phyloP scores from a whole-genome alignment of 192 early-diverging fungal genomes.

The Chytriomyces sp. region DNA sequence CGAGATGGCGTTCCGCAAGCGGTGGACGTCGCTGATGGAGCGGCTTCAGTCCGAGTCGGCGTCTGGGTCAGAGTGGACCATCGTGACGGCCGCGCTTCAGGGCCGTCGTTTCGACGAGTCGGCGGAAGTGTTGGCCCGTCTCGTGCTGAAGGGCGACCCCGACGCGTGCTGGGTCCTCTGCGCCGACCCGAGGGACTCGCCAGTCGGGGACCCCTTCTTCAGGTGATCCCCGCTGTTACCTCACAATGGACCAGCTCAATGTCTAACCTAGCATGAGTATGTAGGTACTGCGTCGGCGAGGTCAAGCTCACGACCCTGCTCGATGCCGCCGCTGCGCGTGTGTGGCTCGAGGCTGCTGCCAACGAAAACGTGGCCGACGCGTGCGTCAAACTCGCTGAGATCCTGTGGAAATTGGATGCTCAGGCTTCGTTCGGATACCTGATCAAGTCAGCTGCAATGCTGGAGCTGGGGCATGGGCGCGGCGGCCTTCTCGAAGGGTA shows the following conservation, averaged over 20 bases:
- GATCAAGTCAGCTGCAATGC: neutral
- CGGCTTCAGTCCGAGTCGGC: too few species aligned
- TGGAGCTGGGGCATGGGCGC: neutral
- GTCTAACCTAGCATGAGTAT: neutral
- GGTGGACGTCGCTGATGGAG: too few species aligned
- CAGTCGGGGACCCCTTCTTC: constrained; percentile 2
- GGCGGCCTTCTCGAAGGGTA: neutral
- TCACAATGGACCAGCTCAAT: neutral
- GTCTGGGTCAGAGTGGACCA: neutral
- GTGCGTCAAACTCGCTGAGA: constrained; percentile 10
- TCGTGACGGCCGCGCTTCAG: neutral
- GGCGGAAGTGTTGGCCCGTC: neutral
- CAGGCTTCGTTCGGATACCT: neutral
- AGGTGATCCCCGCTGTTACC: neutral
- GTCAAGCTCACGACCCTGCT: neutral
- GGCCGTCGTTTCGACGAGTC: neutral
- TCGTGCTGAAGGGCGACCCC: too few species aligned
- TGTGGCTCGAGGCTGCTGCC: constrained; percentile 10
- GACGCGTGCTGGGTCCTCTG: constrained; percentile 8
- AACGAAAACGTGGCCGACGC: neutral
- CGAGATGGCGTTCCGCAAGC: too few species aligned
- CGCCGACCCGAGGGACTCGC: constrained; percentile 3
- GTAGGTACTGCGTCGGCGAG: constrained; percentile 1
- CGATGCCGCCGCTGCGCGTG: neutral
- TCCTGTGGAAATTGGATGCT: neutral